Base-by-base conservation (phyloP, 2,329 filamentous ascomycete genomes). In the Ceratocystis cubensis region DNA sequence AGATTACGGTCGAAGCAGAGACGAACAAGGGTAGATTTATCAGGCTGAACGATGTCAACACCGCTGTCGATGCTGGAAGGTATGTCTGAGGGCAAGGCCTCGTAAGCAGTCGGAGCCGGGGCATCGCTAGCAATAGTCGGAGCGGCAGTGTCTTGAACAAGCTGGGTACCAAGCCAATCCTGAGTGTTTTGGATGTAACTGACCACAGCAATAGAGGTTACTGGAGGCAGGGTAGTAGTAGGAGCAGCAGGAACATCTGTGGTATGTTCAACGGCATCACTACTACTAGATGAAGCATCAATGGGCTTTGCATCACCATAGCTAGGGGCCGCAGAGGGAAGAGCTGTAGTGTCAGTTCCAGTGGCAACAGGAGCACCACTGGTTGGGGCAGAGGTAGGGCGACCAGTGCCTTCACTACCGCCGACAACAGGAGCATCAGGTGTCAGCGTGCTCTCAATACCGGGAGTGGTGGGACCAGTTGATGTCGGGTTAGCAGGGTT, bases 1-100 rank as follows among this genome's bases (percentile, higher is more conserved):
- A 96, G 81, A 1, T 84, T 82, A 72, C 85, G 88, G 64, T 84
- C 79, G 81, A 97, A 96, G 44, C 89, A 94, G 69, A 97, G 82
- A 74, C 96, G 91, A 71, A 96, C 87, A 71, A 89, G 76, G 3
- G 84, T 85, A 0, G 83, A 85, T 70, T 89, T 88, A 2, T 80
- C 76, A 0, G 89, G 88, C 20, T 80, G 75, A 22, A 80, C 78
- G 62, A 82, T 80, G 66, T 82, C 80, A 50, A 84, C 82, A 7
- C 91, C 90, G 17, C 53, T 65, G 33, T 86, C 83, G 70, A 96
- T 92, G 56, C 89, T 82, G 72, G 84, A 84, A 22, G 91, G 91
- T 67, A 95, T 80, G 45, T 80, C 79, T 0, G 84, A 82, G 0
- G 89, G 87, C 65, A 91, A 78, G 25, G 80, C 80, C 20, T 80